phyloP scores from a whole-genome alignment of 23 red algal species.

The Rhodosorus marinus region DNA sequence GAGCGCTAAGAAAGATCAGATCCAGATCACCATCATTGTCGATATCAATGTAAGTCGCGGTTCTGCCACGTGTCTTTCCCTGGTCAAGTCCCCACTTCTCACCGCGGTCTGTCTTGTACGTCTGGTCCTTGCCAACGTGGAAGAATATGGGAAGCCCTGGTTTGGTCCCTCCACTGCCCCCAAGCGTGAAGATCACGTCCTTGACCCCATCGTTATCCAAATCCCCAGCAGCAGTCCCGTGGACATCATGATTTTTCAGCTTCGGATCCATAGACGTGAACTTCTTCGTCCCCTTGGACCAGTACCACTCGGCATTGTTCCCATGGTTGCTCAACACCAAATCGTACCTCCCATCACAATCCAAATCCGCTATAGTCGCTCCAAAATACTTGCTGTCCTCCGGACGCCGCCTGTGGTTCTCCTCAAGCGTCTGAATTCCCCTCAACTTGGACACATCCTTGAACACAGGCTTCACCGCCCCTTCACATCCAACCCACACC shows the following conservation, averaged over 20 bases:
- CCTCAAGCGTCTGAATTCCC: background rate
- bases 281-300: constrained; percentile 11
- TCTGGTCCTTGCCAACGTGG: background rate
- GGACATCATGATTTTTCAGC: background rate
- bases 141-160: background rate
- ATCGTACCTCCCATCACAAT: constrained; percentile 30
- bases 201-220: background rate
- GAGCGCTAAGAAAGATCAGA: constrained; percentile 19
- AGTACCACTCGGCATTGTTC: constrained; percentile 4
- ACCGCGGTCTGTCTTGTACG: too few species aligned
- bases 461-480: background rate
- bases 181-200: background rate
- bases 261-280: constrained; percentile 1
- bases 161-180: background rate
- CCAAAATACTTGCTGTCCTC: constrained; percentile 17
- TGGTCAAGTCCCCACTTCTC: background rate
- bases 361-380: constrained; percentile 19
- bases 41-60: constrained; percentile 21
- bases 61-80: constrained; percentile 6
- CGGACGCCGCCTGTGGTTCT: too few species aligned
- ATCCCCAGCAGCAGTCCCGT: constrained; percentile 1
- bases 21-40: constrained; percentile 15
- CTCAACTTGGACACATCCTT: background rate
- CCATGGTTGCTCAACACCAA: constrained; percentile 27
- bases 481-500: too few species aligned